Conservation (phyloP, 2,329 filamentous ascomycete species). For the Triangularia verruculosa region DNA sequence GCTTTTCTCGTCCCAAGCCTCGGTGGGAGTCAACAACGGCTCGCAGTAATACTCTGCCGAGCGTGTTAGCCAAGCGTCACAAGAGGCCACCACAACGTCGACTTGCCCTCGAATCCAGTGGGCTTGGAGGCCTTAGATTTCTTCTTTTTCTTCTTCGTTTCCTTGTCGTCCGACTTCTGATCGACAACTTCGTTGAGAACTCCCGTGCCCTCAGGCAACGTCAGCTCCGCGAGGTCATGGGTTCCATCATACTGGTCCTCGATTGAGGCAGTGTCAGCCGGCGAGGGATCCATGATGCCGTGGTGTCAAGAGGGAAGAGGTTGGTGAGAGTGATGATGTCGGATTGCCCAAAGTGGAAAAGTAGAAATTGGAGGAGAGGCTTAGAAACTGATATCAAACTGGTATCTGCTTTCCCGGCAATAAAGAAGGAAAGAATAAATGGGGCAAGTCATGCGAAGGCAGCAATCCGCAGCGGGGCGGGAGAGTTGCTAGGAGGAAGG, state of each 20-base stretch:
- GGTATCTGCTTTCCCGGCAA: background rate
- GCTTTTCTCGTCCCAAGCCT: slow-evolving; percentile 61
- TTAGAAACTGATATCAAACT: background rate
- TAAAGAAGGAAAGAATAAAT: background rate
- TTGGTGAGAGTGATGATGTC: background rate
- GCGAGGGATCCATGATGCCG: background rate
- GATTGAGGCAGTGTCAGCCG: background rate
- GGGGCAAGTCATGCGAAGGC: background rate
- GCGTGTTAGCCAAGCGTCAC: background rate
- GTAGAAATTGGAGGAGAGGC: background rate
- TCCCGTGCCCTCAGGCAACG: background rate
- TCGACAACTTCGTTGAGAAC: background rate
- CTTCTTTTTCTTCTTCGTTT: slow-evolving; percentile 41
- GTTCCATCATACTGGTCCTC: background rate
- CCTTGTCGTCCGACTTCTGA: slow-evolving; percentile 30
- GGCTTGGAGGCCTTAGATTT: slow-evolving; percentile 42
- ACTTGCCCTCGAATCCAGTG: slow-evolving; percentile 67
- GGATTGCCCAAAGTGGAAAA: background rate
- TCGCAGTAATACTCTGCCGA: slow-evolving; percentile 70
- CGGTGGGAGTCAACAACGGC: slow-evolving; percentile 68
- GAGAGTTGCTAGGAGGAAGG: background rate
- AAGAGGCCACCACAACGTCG: background rate
- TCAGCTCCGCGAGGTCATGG: background rate
- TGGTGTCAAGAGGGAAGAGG: background rate
- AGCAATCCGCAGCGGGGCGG: background rate